Evolutionary conservation across 441 rosid genomes (phyloP).

Genomic region (Pelargonium myrrhifolium): DNA sequence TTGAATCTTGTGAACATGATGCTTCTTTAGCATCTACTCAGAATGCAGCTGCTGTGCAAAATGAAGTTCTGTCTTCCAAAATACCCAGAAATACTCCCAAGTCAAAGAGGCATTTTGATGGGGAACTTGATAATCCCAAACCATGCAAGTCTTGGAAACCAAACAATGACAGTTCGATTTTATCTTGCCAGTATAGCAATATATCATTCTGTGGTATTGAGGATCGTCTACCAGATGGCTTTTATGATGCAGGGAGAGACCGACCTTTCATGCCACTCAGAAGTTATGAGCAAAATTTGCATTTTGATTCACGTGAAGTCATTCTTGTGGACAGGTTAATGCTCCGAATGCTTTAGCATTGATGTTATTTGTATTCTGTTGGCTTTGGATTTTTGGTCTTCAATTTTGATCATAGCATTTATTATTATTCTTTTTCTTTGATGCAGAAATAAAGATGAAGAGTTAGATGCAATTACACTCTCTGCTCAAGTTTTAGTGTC

Average conservation of each 20-base stretch:
- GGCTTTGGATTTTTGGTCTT: background rate
- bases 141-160: slow-evolving; percentile 68
- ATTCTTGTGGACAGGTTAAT: slow-evolving; percentile 88
- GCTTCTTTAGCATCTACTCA: slow-evolving; percentile 29
- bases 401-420: background rate
- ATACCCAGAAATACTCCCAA: slow-evolving; percentile 32
- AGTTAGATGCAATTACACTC: slow-evolving; percentile 64
- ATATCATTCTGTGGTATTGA: slow-evolving; percentile 67
- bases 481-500: slow-evolving; percentile 62
- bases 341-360: slow-evolving; percentile 7
- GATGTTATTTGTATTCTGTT: background rate
- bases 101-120: slow-evolving; percentile 66
- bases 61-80: slow-evolving; percentile 39
- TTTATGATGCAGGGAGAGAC: slow-evolving; percentile 96
- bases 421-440: slow-evolving; percentile 14
- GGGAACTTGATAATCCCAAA: slow-evolving; percentile 77
- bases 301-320: slow-evolving; percentile 85
- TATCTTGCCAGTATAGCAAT: slow-evolving; percentile 57
- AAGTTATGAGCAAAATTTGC: slow-evolving; percentile 51
- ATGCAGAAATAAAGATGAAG: slow-evolving; percentile 72
- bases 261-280: slow-evolving; percentile 68
- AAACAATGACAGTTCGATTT: slow-evolving; percentile 32
- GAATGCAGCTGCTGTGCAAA: slow-evolving; percentile 32
- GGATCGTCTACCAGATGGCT: slow-evolving; percentile 82
- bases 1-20: slow-evolving; percentile 30